A percentile compares a stretch with the other conserved stretches of the same genome.
Conservation (phyloP, 164 flowering plant genomes). For the Vitis labrusca region DNA sequence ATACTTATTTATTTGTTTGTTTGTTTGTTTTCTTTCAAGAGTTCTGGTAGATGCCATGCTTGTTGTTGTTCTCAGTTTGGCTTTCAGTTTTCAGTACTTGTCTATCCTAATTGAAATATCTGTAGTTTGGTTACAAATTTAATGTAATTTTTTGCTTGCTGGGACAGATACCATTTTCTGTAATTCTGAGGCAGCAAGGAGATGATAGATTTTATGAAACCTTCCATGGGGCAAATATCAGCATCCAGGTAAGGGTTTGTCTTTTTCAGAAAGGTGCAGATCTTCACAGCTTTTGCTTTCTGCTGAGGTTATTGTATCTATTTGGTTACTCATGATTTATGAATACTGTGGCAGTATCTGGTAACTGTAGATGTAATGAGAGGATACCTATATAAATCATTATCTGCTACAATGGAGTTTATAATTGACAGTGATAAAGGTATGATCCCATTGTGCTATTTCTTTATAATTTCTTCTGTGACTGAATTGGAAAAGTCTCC, state of each 20-base stretch:
- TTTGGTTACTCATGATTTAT: conserved; percentile 21
- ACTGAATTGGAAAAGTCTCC: not conserved
- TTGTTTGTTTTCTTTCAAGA: no score
- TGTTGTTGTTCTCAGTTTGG: no score
- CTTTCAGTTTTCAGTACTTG: no score
- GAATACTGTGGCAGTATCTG: conserved; percentile 62
- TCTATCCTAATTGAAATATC: no score
- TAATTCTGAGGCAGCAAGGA: conserved; percentile 45
- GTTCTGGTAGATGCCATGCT: no score
- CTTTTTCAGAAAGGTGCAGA: not conserved
- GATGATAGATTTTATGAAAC: conserved; percentile 77
- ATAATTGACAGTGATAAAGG: conserved; percentile 84
- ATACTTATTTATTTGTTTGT: not conserved
- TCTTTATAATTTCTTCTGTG: not conserved
- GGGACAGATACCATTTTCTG: conserved; percentile 80
- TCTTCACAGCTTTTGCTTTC: not conserved
- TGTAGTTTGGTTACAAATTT: no score
- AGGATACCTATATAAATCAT: conserved; percentile 83
- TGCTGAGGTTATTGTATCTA: not conserved
- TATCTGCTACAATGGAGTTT: conserved; percentile 76
- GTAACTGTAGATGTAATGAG: conserved; percentile 72
- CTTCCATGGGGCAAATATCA: conserved; percentile 84
- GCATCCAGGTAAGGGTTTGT: conserved; percentile 61
- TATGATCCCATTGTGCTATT: conserved; percentile 16
- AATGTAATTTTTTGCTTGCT: conserved; percentile 2